A percentile compares a stretch with the other conserved stretches of the same genome.
These are phyloP conservation scores for Calonectria fujianensis DNA, from an alignment of 2,329 filamentous ascomycete genomes.

Conservation along the genomic window DNA sequence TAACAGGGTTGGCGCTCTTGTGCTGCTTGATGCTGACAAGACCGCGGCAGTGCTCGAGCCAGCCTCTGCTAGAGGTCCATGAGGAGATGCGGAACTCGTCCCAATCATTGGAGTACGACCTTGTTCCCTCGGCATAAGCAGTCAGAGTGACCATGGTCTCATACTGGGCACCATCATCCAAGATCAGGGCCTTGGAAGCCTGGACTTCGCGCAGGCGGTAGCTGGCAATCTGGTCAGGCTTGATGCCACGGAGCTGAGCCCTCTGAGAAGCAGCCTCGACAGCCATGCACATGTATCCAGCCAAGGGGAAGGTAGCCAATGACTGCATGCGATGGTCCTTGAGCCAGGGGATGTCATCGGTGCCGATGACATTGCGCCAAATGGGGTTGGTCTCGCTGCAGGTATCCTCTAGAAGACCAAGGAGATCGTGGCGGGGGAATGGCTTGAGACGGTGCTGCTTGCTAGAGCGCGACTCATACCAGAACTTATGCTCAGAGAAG, in stretches of 20 bases:
- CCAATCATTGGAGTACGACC: constrained; percentile 66
- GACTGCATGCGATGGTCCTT: constrained; percentile 76
- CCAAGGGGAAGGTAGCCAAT: constrained; percentile 72
- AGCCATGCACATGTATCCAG: constrained; percentile 72
- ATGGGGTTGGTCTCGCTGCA: constrained; percentile 67
- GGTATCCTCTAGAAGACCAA: constrained; percentile 66
- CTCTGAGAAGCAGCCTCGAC: constrained; percentile 67
- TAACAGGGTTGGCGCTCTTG: constrained; percentile 49
- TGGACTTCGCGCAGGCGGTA: constrained; percentile 52
- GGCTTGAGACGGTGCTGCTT: constrained; percentile 64
- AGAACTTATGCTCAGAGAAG: constrained; percentile 68
- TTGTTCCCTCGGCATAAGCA: constrained; percentile 55
- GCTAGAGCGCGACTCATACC: constrained; percentile 68
- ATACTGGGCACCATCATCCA: constrained; percentile 52
- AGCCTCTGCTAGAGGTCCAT: constrained; percentile 70
- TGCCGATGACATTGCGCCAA: constrained; percentile 69
- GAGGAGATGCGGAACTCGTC: constrained; percentile 75
- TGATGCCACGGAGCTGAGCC: constrained; percentile 51
- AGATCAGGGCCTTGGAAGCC: constrained; percentile 53
- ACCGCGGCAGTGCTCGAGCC: constrained; percentile 76
- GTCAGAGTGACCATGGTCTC: constrained; percentile 54
- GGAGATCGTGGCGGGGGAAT: constrained; percentile 65
- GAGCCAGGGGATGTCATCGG: constrained; percentile 74
- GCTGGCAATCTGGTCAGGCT: constrained; percentile 47
- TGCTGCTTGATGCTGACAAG: constrained; percentile 64